A percentile compares a stretch with the other conserved stretches of the same genome.
These are phyloP conservation scores for Kluyveromyces starmeri DNA, from an alignment of 805 yeast species.

Conservation along the genomic window DNA sequence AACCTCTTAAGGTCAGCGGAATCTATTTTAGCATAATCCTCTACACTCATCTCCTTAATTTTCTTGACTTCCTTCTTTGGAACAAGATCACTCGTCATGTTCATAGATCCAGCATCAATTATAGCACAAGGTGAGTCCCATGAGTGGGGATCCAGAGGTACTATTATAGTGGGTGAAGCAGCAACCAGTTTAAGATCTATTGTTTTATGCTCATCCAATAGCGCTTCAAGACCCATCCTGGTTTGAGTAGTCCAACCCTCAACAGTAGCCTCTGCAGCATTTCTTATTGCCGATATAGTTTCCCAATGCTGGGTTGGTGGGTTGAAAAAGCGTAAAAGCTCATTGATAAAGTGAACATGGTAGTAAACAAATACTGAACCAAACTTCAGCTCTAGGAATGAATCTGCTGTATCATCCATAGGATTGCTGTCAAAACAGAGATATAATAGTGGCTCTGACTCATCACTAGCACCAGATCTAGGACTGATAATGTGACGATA, in stretches of 20 bases:
- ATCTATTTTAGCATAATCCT: conserved; percentile 59
- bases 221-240: conserved; percentile 84
- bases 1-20: conserved; percentile 48
- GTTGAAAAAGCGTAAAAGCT: conserved; percentile 63
- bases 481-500: conserved; percentile 79
- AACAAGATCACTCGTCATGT: conserved; percentile 71
- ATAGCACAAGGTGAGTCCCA: conserved; percentile 85
- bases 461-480: conserved; percentile 28
- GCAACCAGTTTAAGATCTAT: conserved; percentile 76
- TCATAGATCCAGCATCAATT: conserved; percentile 92
- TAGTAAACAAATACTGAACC: conserved; percentile 85
- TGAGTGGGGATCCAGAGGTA: conserved; percentile 73
- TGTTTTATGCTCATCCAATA: conserved; percentile 91
- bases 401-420: conserved; percentile 73
- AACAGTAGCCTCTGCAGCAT: conserved; percentile 91
- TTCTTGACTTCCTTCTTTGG: conserved; percentile 59
- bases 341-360: conserved; percentile 76
- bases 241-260: conserved; percentile 88
- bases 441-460: conserved; percentile 64
- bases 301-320: conserved; percentile 83
- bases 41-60: conserved; percentile 51
- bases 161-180: conserved; percentile 84
- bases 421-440: conserved; percentile 83
- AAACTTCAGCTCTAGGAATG: conserved; percentile 61
- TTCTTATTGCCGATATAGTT: conserved; percentile 82